Evolutionary conservation across 345 rosid species (phyloP).

Genomic region (Pugionium cornutum): DNA sequence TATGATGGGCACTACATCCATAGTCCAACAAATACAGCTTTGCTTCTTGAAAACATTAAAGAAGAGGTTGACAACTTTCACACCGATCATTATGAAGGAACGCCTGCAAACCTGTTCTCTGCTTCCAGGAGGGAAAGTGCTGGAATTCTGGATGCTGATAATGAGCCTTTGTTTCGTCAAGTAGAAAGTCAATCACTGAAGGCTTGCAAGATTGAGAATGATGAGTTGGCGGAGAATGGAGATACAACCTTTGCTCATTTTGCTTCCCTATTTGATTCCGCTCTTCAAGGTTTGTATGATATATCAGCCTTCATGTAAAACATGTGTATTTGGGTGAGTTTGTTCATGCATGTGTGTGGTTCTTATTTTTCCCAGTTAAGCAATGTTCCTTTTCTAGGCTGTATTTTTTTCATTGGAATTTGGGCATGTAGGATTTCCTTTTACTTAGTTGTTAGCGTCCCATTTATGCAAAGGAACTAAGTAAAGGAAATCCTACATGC

Average conservation of each 20-base stretch:
- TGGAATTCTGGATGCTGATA: slow-evolving; percentile 50
- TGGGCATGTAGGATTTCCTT: slow-evolving; percentile 11
- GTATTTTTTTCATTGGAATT: slow-evolving; percentile 3
- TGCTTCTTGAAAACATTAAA: slow-evolving; percentile 89
- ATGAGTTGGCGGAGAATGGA: slow-evolving; percentile 60
- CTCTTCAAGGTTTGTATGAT: slow-evolving; percentile 70
- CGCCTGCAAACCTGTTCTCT: slow-evolving; percentile 46
- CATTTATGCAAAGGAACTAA: background rate
- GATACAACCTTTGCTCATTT: slow-evolving; percentile 69
- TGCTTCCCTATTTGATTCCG: slow-evolving; percentile 87
- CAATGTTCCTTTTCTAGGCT: slow-evolving; percentile 10
- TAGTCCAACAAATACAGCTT: slow-evolving; percentile 88
- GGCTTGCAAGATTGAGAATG: slow-evolving; percentile 87
- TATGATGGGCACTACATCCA: slow-evolving; percentile 79
- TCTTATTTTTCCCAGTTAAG: slow-evolving; percentile 9
- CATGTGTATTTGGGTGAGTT: slow-evolving; percentile 1
- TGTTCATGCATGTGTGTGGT: slow-evolving; percentile 13
- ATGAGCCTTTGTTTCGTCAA: slow-evolving; percentile 46
- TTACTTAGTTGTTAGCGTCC: slow-evolving; percentile 20
- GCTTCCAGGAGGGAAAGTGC: slow-evolving; percentile 55
- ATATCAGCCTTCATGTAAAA: background rate
- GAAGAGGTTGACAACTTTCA: slow-evolving; percentile 73
- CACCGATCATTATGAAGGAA: slow-evolving; percentile 49
- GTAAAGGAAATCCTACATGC: too few relatives aligned
- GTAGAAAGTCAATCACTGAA: slow-evolving; percentile 66